Evolutionary conservation across 768 basidiomycete genomes (phyloP), one percentile per base, ranked within the genome.

Genomic region (Mycena maculata): DNA sequence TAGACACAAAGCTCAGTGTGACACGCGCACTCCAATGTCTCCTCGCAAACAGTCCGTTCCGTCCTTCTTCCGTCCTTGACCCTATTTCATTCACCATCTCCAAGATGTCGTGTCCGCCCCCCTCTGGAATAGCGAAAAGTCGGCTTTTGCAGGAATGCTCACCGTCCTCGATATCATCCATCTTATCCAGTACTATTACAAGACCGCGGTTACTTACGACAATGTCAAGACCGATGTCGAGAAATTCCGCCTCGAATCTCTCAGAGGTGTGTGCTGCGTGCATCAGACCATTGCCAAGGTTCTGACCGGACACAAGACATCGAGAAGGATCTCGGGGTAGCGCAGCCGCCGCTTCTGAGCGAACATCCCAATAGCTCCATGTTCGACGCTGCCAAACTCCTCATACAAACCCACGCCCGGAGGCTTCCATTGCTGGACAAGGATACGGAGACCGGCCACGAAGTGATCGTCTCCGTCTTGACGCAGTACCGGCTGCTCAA

Each of bases 151-250:
- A 11, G 98, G 98, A 66, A 99, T 99, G 97, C 92, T 99, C 75
- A 99, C 98, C 11, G 95, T 99, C n/a, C 88, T 95, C 63, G 98
- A 99, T 79, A 96, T 99, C 77, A 98, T 99, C 63, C 98, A 99
- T 77, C 89, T 99, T 70, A 99, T 99, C 71, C 98, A 99, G 74
- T 98, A 96, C 82, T 99, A 98, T 79, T 98, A 98, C 79, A 89
- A 91, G 50, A 94, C 92, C 2, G 90, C 92, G 33, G 62, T 67
- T 0, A 63, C 47, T 8, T 92, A 89, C 77, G 95, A 95, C 72
- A 89, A 88, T 57, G 96, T 95, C 7, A 88, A 91, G 0, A 87
- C 90, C 13, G 96, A 99, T 73, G 97, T 99, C 4, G 97, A 99
- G 76, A 92, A 89, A 0, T 95, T 99, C 77, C 87, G 93, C 33